These are phyloP conservation scores for Cordyceps farinosa DNA, from an alignment of 2,329 filamentous ascomycete species.

Conservation along the genomic window DNA sequence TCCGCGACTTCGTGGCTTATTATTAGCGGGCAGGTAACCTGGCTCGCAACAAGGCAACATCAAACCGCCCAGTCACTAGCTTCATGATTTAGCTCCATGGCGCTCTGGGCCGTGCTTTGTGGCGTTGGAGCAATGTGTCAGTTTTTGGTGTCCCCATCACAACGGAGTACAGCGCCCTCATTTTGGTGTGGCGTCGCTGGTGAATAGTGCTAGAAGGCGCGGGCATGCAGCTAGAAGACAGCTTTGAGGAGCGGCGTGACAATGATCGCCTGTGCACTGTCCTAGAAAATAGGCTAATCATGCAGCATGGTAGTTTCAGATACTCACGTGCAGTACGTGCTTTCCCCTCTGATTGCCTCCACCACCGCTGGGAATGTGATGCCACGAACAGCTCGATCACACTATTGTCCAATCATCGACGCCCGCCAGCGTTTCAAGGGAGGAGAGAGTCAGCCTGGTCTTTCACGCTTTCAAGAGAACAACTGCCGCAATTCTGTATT, in stretches of 20 bases:
- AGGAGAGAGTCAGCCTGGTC: background rate
- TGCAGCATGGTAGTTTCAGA: background rate
- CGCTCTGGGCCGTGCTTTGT: background rate
- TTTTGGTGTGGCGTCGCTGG: background rate
- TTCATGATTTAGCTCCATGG: background rate
- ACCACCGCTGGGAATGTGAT: background rate
- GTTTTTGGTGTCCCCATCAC: background rate
- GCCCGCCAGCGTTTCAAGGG: background rate
- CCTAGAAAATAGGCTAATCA: background rate
- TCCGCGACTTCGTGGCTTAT: background rate
- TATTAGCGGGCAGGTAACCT: background rate
- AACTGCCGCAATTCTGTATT: background rate
- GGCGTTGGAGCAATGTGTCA: background rate
- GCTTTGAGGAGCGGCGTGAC: background rate
- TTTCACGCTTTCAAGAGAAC: background rate
- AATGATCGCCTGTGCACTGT: background rate
- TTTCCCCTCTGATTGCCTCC: background rate
- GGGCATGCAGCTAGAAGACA: background rate
- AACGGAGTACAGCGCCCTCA: background rate
- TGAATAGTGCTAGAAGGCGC: slow-evolving; percentile 3
- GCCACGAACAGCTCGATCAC: background rate
- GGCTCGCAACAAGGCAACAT: background rate
- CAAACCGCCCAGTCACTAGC: background rate
- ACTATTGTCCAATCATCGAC: background rate
- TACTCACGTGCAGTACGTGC: background rate